Conservation (phyloP, 2,329 filamentous ascomycete genomes). For the Colletotrichum limetticola region DNA sequence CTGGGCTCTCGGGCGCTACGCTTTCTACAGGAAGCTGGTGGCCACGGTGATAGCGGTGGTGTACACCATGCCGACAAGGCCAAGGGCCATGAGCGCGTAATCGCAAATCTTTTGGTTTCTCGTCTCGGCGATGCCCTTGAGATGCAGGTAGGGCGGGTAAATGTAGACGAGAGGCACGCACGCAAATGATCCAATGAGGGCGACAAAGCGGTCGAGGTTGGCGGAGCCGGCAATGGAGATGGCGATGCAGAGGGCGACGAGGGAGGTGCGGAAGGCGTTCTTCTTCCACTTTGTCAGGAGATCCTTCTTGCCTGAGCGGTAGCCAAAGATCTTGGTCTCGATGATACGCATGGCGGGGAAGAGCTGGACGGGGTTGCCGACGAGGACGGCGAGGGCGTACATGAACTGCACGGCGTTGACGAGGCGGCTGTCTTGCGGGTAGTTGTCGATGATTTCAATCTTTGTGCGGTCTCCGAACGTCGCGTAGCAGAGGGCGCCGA, state of each 20-base stretch:
- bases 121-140: conserved; percentile 71
- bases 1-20: background rate
- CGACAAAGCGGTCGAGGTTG: conserved; percentile 91
- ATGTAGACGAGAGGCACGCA: conserved; percentile 96
- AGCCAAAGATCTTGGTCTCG: conserved; percentile 75
- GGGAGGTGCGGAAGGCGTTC: conserved; percentile 69
- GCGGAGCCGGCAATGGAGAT: conserved; percentile 73
- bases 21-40: conserved; percentile 49
- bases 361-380: conserved; percentile 78
- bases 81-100: conserved; percentile 70
- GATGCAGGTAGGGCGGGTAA: conserved; percentile 78
- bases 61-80: conserved; percentile 75
- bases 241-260: conserved; percentile 69
- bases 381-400: conserved; percentile 79
- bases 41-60: conserved; percentile 72
- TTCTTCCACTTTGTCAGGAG: conserved; percentile 79
- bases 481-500: conserved; percentile 79
- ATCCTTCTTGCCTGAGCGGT: conserved; percentile 73
- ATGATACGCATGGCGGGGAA: conserved; percentile 80
- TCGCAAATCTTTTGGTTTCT: conserved; percentile 67
- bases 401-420: conserved; percentile 82
- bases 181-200: conserved; percentile 95
- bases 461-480: conserved; percentile 76
- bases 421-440: conserved; percentile 75
- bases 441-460: conserved; percentile 82